A percentile compares a stretch with the other conserved stretches of the same genome.
These are phyloP conservation scores for Edaphochlamys debaryana DNA, from an alignment of 139 green algal genomes.

Conservation along the genomic window DNA sequence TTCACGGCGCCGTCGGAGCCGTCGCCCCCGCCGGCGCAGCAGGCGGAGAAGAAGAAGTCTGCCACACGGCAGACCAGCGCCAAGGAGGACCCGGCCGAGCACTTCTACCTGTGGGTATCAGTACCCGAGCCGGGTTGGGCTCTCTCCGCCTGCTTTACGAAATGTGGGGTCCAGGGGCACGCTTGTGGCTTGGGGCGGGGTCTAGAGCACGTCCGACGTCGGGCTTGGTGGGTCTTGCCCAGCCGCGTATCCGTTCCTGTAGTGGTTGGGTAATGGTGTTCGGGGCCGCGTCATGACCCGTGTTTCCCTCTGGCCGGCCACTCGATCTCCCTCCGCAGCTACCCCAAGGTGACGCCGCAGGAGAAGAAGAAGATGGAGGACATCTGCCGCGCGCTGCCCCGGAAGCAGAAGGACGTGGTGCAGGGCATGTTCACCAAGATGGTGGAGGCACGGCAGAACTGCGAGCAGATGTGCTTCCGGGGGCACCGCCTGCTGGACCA, in stretches of 20 bases:
- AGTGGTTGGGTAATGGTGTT: too few species aligned
- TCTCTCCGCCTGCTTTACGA: not conserved
- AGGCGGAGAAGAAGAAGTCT: slow-evolving; percentile 6
- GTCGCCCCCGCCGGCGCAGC: not conserved
- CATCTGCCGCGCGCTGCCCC: slow-evolving; percentile 4
- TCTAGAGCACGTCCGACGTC: too few species aligned
- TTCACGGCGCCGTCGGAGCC: not conserved
- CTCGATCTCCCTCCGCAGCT: not conserved
- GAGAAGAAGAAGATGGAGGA: slow-evolving; percentile 35
- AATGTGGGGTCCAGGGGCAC: too few species aligned
- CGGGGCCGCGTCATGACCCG: too few species aligned
- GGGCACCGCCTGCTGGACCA: slow-evolving; percentile 62
- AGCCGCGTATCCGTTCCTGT: too few species aligned
- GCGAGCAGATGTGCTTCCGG: slow-evolving; percentile 59
- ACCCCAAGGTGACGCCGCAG: slow-evolving; percentile 45
- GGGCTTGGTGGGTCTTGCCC: too few species aligned
- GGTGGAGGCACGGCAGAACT: slow-evolving; percentile 50
- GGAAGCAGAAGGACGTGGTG: slow-evolving; percentile 6
- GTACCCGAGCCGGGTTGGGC: not conserved
- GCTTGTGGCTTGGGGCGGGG: too few species aligned
- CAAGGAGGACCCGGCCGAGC: slow-evolving; percentile 42
- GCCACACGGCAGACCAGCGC: slow-evolving; percentile 2
- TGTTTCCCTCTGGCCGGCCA: too few species aligned
- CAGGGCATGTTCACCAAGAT: slow-evolving; percentile 33
- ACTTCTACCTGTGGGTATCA: slow-evolving; percentile 54